phyloP scores from a whole-genome alignment of 2,329 filamentous ascomycete genomes.

The Samsoniella hepiali region DNA sequence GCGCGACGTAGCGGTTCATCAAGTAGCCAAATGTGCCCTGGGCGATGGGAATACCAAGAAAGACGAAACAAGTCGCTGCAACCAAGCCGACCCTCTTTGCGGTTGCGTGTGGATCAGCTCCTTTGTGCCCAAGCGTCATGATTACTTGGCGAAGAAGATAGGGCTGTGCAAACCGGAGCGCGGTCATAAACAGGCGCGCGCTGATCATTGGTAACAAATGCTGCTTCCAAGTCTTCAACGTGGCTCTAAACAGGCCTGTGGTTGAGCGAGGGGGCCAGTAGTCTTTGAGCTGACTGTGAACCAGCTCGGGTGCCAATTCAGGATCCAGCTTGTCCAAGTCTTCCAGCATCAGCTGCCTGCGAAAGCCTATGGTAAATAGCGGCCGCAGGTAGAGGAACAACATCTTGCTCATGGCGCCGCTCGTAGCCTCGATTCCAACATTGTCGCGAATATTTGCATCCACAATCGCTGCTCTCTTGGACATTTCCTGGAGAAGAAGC shows the following conservation, averaged over 20 bases:
- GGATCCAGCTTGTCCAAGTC: background rate
- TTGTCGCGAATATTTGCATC: background rate
- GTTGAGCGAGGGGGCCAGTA: background rate
- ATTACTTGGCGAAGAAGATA: background rate
- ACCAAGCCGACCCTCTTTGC: background rate
- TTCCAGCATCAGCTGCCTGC: background rate
- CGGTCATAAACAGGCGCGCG: background rate
- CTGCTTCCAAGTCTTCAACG: background rate
- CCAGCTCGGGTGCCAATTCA: background rate
- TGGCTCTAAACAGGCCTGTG: background rate
- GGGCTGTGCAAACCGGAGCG: background rate
- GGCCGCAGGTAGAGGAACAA: background rate
- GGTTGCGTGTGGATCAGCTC: background rate
- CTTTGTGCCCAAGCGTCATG: background rate
- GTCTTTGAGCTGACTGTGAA: background rate
- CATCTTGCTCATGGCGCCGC: background rate
- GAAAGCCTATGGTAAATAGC: background rate
- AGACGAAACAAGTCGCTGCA: background rate
- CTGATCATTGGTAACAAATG: background rate
- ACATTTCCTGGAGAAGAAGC: background rate
- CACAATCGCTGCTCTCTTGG: background rate
- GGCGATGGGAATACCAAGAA: background rate
- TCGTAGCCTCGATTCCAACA: background rate
- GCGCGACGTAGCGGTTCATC: conserved; percentile 28
- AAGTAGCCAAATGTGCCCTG: background rate